Conservation (phyloP, 768 basidiomycete species). For the Gautieria morchelliformis region DNA sequence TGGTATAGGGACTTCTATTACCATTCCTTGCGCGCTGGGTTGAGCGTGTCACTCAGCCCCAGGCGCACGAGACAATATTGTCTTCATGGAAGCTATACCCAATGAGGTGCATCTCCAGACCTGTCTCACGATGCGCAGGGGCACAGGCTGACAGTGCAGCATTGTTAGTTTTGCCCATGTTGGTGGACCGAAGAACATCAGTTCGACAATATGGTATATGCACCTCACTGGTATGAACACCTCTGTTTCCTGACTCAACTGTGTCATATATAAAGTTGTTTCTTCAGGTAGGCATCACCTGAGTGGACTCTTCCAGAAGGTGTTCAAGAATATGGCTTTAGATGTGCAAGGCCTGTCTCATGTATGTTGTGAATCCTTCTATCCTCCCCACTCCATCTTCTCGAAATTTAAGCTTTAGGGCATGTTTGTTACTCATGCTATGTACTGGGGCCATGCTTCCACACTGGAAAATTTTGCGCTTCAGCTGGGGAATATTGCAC, state of each 20-base stretch:
- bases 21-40: slow-evolving; percentile 68
- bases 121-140: neutral
- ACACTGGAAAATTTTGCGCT: slow-evolving; percentile 72
- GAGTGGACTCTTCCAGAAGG: slow-evolving; percentile 75
- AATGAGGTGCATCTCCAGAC: slow-evolving; percentile 58
- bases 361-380: slow-evolving; percentile 33
- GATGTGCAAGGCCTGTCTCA: slow-evolving; percentile 90
- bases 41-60: slow-evolving; percentile 36
- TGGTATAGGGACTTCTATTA: slow-evolving; percentile 85
- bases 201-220: slow-evolving; percentile 54
- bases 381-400: neutral
- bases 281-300: slow-evolving; percentile 71
- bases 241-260: slow-evolving; percentile 17
- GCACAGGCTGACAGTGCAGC: slow-evolving; percentile 1
- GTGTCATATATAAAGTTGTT: neutral
- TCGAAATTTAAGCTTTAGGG: slow-evolving; percentile 41
- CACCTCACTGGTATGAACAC: slow-evolving; percentile 58
- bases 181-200: slow-evolving; percentile 63
- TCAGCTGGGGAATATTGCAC: slow-evolving; percentile 74
- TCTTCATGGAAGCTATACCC: slow-evolving; percentile 82
- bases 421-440: slow-evolving; percentile 67
- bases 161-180: slow-evolving; percentile 62
- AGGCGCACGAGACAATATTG: slow-evolving; percentile 40
- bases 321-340: slow-evolving; percentile 75
- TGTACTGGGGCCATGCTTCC: slow-evolving; percentile 83